Conservation (phyloP, 2,329 filamentous ascomycete species). For the Aspergillus sp. region DNA sequence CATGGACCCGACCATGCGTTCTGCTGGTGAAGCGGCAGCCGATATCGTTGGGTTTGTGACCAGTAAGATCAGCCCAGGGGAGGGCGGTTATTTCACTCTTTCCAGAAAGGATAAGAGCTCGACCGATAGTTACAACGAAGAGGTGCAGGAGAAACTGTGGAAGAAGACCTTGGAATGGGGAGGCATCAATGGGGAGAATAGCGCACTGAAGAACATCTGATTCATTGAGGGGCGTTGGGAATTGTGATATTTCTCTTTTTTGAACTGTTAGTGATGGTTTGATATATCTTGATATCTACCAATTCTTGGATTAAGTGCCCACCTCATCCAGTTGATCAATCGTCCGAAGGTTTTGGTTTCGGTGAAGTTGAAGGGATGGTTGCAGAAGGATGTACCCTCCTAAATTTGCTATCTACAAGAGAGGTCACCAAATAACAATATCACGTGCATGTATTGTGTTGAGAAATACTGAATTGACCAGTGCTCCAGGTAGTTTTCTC, state of each 20-base stretch:
- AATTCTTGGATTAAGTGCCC: no score
- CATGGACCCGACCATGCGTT: background rate
- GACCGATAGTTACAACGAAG: background rate
- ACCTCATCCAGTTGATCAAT: background rate
- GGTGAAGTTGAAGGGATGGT: background rate
- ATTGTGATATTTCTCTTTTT: background rate
- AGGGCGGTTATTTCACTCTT: background rate
- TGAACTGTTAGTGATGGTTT: background rate
- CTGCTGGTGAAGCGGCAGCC: background rate
- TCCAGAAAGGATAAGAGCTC: background rate
- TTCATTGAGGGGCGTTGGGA: background rate
- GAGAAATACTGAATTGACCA: background rate
- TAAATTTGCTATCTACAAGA: background rate
- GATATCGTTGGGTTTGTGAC: background rate
- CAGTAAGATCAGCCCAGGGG: background rate
- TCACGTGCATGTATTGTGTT: background rate
- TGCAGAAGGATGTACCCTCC: background rate
- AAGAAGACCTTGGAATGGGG: conserved; percentile 11
- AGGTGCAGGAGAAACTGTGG: conserved; percentile 7
- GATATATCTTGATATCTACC: background rate
- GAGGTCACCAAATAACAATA: background rate
- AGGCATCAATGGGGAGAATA: background rate
- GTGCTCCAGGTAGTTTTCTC: no score
- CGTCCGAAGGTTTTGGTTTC: background rate
- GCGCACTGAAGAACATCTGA: background rate